Percentiles rank a stretch among this genome's conserved stretches.
phyloP scores from a whole-genome alignment of 352 stramenopile species.

The Phytopythium chamaehyphon region DNA sequence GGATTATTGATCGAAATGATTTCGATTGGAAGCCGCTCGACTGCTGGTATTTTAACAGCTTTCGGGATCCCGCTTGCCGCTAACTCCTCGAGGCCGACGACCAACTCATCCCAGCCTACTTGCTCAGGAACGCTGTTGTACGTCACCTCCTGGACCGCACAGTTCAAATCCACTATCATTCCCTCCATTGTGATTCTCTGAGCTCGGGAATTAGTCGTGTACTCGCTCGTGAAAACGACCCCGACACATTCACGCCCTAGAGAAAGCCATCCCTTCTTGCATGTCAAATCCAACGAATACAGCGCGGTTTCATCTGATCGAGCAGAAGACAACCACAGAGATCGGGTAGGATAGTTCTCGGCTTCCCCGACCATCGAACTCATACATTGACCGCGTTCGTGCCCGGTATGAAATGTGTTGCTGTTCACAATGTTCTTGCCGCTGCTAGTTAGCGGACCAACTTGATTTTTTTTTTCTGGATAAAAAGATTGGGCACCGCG shows the following conservation, averaged over 20 bases:
- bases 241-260: constrained; percentile 21
- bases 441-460: no score
- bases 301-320: not conserved
- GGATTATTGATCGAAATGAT: constrained; percentile 43
- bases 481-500: constrained; percentile 24
- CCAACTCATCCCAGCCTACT: constrained; percentile 31
- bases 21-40: constrained; percentile 32
- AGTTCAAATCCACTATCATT: constrained; percentile 36
- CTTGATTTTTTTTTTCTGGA: not conserved
- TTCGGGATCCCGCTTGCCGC: not conserved
- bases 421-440: no score
- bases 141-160: constrained; percentile 38
- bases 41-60: constrained; percentile 2
- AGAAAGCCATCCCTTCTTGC: constrained; percentile 29
- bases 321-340: constrained; percentile 17
- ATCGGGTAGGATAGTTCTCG: constrained; percentile 36
- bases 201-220: not conserved
- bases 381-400: no score
- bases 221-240: constrained; percentile 4
- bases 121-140: constrained; percentile 30
- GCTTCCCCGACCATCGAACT: constrained; percentile 18
- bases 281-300: constrained; percentile 25
- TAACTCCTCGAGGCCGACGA: constrained; percentile 32
- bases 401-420: no score
- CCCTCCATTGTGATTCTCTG: constrained; percentile 21